These are phyloP conservation scores for Phylloboletellus chloephorus DNA, from an alignment of 1,284 basidiomycete genomes.

Conservation along the genomic window DNA sequence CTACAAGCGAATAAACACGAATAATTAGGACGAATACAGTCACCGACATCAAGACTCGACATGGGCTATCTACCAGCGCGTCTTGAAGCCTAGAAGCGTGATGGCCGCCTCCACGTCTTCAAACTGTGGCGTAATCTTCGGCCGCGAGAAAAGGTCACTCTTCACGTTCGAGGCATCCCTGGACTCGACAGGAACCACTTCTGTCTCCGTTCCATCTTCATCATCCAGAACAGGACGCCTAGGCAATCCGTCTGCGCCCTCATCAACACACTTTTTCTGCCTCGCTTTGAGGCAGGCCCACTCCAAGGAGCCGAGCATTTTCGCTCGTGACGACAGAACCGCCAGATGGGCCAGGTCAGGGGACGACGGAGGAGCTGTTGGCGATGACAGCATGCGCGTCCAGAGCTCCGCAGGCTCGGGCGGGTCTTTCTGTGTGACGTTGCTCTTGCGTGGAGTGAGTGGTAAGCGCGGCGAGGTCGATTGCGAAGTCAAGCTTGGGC, in stretches of 20 bases:
- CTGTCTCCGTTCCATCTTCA: conserved; percentile 23
- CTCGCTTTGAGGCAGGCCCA: conserved; percentile 45
- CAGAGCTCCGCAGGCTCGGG: conserved; percentile 30
- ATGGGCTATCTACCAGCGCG: conserved; percentile 11
- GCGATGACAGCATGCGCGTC: conserved; percentile 43
- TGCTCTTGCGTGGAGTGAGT: conserved; percentile 29
- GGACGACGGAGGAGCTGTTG: conserved; percentile 33
- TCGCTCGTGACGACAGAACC: conserved; percentile 29
- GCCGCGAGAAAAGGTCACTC: conserved; percentile 1
- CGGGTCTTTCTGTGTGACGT: conserved; percentile 3
- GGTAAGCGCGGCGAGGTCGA: conserved; percentile 21
- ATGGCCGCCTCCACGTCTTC: conserved; percentile 44
- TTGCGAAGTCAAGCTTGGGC: conserved; percentile 22
- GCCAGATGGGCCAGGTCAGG: conserved; percentile 31
- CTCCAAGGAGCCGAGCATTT: conserved; percentile 37
- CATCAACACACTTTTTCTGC: conserved; percentile 30
- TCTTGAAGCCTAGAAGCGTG: conserved; percentile 39
- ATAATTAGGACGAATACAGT: conserved; percentile 25
- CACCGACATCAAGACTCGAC: neutral
- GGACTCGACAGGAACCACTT: conserved; percentile 21
- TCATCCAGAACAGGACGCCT: conserved; percentile 8
- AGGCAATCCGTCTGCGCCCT: conserved; percentile 20
- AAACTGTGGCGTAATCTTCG: conserved; percentile 13
- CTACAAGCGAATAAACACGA: conserved; percentile 24
- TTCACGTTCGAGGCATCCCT: neutral